Evolutionary conservation across 306 rosid genomes (phyloP).

Genomic region (Chamaecrista fasciculata): DNA sequence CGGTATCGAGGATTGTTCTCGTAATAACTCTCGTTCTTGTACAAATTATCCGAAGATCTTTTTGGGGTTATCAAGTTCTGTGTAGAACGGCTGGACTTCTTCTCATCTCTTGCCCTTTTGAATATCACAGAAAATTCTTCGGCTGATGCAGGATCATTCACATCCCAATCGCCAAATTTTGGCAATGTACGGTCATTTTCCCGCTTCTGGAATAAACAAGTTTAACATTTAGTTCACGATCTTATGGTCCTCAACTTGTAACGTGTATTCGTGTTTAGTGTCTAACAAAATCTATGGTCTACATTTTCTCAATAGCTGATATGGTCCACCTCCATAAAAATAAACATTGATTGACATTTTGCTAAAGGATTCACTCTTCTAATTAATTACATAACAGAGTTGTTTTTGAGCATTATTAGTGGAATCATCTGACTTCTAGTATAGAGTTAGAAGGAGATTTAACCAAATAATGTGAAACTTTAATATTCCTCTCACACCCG

Average conservation of each 20-base stretch:
- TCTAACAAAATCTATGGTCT: neutral
- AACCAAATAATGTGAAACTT: no score
- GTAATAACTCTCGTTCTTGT: slow-evolving; percentile 26
- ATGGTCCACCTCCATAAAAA: neutral
- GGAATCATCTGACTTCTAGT: neutral
- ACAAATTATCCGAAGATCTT: slow-evolving; percentile 32
- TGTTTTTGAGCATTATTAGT: neutral
- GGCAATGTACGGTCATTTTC: slow-evolving; percentile 68
- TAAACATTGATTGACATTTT: slow-evolving; percentile 4
- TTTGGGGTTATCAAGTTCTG: slow-evolving; percentile 34
- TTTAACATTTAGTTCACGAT: neutral
- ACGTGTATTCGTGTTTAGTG: neutral
- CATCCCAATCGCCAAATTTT: slow-evolving; percentile 93
- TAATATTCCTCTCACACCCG: no score
- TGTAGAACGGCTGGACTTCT: slow-evolving; percentile 47
- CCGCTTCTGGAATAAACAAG: slow-evolving; percentile 34
- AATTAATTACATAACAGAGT: neutral
- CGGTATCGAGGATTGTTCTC: slow-evolving; percentile 33
- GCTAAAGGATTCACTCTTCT: neutral
- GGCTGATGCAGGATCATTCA: slow-evolving; percentile 79
- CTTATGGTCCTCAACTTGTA: no score
- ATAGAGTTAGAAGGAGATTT: no score
- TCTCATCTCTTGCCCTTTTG: slow-evolving; percentile 86
- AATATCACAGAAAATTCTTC: slow-evolving; percentile 89
- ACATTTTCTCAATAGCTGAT: slow-evolving; percentile 4